Percentiles rank a stretch among this genome's conserved stretches.
phyloP scores from a whole-genome alignment of 2,329 filamentous ascomycete genomes.

The Pseudogymnoascus sp. region DNA sequence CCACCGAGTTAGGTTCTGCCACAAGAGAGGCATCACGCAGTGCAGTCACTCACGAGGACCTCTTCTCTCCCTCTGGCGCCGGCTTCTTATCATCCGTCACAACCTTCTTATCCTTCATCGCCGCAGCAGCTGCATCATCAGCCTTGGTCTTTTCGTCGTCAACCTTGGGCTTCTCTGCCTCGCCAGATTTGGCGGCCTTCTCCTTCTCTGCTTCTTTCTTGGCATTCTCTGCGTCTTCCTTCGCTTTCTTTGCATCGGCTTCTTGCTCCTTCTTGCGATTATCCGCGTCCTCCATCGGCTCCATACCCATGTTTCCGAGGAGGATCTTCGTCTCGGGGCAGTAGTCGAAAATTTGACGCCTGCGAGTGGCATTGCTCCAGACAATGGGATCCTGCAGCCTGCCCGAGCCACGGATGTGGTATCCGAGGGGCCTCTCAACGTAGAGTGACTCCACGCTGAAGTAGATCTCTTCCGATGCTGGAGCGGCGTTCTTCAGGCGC shows the following conservation, averaged over 20 bases:
- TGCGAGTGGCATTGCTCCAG: constrained; percentile 41
- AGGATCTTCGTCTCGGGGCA: constrained; percentile 54
- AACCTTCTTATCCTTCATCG: constrained; percentile 1
- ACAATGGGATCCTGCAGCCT: constrained; percentile 37
- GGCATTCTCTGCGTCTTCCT: not conserved
- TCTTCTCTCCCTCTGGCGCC: not conserved
- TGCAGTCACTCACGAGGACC: not conserved
- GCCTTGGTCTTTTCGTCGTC: not conserved
- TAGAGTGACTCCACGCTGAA: constrained; percentile 38
- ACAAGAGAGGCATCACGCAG: not conserved
- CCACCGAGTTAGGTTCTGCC: not conserved
- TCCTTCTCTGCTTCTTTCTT: not conserved
- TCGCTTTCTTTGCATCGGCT: not conserved
- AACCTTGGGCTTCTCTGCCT: not conserved
- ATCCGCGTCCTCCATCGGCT: constrained; percentile 27
- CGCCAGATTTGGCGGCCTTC: not conserved
- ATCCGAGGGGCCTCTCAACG: constrained; percentile 46
- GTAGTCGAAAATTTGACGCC: constrained; percentile 48
- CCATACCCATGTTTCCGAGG: constrained; percentile 32
- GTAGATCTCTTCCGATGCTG: not conserved
- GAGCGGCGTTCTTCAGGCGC: constrained; percentile 12
- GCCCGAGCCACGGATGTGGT: constrained; percentile 47
- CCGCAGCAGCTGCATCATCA: not conserved
- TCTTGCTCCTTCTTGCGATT: constrained; percentile 17
- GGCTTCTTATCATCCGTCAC: not conserved